Percentiles rank a stretch among this genome's conserved stretches.
phyloP scores from a whole-genome alignment of 768 basidiomycete genomes.

The Pisolithus albus region DNA sequence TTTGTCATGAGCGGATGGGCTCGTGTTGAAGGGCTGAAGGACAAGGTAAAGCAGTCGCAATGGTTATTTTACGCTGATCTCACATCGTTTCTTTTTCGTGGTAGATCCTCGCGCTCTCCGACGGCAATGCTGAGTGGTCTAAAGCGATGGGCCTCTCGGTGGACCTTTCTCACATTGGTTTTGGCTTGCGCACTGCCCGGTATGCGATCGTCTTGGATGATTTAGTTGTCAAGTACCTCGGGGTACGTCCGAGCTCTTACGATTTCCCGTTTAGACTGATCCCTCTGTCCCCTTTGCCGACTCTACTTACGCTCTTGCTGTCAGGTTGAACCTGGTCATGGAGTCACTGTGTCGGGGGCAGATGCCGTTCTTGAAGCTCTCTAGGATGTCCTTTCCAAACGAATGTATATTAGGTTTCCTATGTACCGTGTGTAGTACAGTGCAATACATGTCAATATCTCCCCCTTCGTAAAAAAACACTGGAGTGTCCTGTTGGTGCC shows the following conservation, averaged over 20 bases:
- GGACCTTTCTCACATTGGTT: constrained; percentile 42
- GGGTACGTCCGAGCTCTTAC: constrained; percentile 32
- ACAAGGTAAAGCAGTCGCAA: constrained; percentile 45
- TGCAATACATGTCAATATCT: constrained; percentile 6
- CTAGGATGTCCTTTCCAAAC: background rate
- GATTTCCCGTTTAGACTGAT: background rate
- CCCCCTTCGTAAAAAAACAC: constrained; percentile 8
- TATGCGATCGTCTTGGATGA: constrained; percentile 65
- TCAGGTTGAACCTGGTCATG: constrained; percentile 43
- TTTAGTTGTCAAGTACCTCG: constrained; percentile 61
- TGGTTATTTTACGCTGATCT: background rate
- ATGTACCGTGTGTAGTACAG: background rate
- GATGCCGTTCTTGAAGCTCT: constrained; percentile 51
- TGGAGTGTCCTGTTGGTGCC: no score
- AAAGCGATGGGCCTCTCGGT: constrained; percentile 45
- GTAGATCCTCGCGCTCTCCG: constrained; percentile 56
- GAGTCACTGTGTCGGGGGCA: constrained; percentile 51
- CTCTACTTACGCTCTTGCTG: constrained; percentile 10
- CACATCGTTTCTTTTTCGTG: background rate
- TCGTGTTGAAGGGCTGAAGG: constrained; percentile 51
- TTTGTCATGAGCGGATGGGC: constrained; percentile 61
- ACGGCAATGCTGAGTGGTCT: constrained; percentile 52
- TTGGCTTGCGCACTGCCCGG: constrained; percentile 54
- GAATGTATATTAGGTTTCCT: background rate
- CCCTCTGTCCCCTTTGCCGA: constrained; percentile 4